Conservation (phyloP, 1,284 basidiomycete species). For the Apiotrichum gamsii region DNA sequence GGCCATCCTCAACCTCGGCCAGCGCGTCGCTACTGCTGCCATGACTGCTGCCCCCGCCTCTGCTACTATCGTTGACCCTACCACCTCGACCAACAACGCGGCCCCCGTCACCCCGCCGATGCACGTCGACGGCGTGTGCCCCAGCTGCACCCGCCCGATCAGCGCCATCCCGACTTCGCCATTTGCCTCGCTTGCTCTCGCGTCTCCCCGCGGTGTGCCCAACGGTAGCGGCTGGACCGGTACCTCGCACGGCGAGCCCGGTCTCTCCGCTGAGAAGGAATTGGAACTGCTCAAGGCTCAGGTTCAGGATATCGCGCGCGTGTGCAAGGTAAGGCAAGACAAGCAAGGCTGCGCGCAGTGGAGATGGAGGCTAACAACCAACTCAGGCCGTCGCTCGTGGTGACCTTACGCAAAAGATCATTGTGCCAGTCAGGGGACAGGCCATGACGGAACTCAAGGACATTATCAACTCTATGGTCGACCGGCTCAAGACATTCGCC, state of each 20-base stretch:
- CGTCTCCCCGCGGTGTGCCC: constrained; percentile 22
- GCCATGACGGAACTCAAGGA: constrained; percentile 98
- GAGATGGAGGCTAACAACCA: no score
- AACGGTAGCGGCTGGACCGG: constrained; percentile 26
- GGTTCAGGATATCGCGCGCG: constrained; percentile 82
- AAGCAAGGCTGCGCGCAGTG: not conserved
- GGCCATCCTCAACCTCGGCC: constrained; percentile 33
- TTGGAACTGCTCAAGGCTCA: constrained; percentile 75
- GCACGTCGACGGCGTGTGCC: constrained; percentile 28
- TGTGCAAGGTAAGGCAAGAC: constrained; percentile 63
- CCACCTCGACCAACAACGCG: not conserved
- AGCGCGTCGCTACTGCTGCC: constrained; percentile 26
- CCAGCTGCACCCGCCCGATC: constrained; percentile 18
- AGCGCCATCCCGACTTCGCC: constrained; percentile 7
- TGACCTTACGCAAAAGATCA: constrained; percentile 92
- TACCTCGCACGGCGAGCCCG: constrained; percentile 25
- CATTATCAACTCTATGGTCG: constrained; percentile 94
- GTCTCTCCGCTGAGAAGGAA: constrained; percentile 56
- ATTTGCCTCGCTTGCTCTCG: constrained; percentile 17
- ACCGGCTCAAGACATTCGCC: constrained; percentile 51
- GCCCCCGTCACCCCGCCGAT: constrained; percentile 24
- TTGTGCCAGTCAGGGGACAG: constrained; percentile 88
- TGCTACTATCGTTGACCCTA: not conserved
- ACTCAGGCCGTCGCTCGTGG: constrained; percentile 76
- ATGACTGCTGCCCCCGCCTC: not conserved